These are phyloP conservation scores for Hansenula sp. DNA, from an alignment of 1,139 yeast species.

Conservation along the genomic window DNA sequence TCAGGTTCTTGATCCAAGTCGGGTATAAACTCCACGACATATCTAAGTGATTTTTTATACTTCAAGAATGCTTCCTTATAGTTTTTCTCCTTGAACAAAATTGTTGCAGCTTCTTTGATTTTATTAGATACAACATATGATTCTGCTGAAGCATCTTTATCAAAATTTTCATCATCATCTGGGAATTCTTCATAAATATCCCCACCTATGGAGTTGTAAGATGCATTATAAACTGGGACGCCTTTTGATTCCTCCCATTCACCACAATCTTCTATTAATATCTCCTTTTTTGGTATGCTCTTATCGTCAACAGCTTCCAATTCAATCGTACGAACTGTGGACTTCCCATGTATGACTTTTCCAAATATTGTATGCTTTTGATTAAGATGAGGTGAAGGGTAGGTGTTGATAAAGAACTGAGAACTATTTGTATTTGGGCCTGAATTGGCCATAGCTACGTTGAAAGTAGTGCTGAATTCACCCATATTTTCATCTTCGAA, in stretches of 20 bases:
- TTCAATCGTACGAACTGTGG: conserved; percentile 65
- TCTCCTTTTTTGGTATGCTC: conserved; percentile 37
- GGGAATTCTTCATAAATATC: conserved; percentile 75
- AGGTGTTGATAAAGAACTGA: conserved; percentile 77
- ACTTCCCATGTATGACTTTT: conserved; percentile 55
- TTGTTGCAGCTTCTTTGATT: conserved; percentile 65
- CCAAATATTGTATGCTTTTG: conserved; percentile 83
- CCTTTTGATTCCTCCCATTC: conserved; percentile 49
- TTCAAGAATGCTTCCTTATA: conserved; percentile 51
- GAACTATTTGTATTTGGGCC: conserved; percentile 63
- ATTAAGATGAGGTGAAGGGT: conserved; percentile 65
- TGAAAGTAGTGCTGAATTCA: conserved; percentile 42
- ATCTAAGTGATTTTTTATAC: conserved; percentile 59
- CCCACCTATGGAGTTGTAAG: conserved; percentile 57
- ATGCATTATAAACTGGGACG: conserved; percentile 58
- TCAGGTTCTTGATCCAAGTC: conserved; percentile 62
- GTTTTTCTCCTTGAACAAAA: conserved; percentile 50
- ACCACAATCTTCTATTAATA: conserved; percentile 61
- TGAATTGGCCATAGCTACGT: conserved; percentile 70
- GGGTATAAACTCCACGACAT: conserved; percentile 67
- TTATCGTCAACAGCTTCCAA: conserved; percentile 38
- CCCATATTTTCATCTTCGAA: conserved; percentile 62
- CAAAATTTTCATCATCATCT: conserved; percentile 54
- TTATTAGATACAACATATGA: conserved; percentile 46
- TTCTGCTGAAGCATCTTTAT: conserved; percentile 49